Conservation (phyloP, 208 protist species). For the Crithidia sp. region DNA sequence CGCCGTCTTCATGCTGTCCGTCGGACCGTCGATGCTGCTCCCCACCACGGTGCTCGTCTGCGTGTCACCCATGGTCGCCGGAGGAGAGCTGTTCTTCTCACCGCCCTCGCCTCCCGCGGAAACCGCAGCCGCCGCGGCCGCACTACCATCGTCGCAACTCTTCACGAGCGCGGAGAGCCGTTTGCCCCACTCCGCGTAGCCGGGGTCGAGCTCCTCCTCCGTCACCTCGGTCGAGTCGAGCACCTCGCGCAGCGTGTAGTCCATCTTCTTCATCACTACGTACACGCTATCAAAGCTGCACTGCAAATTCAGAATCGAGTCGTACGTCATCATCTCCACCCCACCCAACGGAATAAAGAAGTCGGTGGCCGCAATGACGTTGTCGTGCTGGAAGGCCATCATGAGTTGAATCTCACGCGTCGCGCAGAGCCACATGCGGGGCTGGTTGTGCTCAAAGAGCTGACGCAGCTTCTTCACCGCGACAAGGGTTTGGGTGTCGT, state of each 20-base stretch:
- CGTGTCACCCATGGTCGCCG: background rate
- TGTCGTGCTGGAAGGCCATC: constrained; percentile 82
- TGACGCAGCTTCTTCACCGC: constrained; percentile 81
- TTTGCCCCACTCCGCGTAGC: constrained; percentile 15
- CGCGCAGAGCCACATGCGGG: constrained; percentile 88
- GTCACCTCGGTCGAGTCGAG: constrained; percentile 64
- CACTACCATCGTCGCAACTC: background rate
- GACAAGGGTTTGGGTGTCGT: constrained; percentile 66
- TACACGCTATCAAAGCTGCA: constrained; percentile 84
- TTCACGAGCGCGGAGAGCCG: constrained; percentile 7
- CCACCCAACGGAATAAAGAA: constrained; percentile 88
- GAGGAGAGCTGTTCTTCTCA: background rate
- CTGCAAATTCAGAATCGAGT: constrained; percentile 59
- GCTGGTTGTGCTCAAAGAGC: constrained; percentile 79
- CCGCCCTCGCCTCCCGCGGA: background rate
- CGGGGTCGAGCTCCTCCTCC: constrained; percentile 24
- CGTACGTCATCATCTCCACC: constrained; percentile 70
- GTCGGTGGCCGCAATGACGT: constrained; percentile 79
- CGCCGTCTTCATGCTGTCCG: background rate
- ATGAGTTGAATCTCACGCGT: constrained; percentile 87
- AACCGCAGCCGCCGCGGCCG: background rate
- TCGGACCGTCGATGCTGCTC: background rate
- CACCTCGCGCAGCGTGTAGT: constrained; percentile 87
- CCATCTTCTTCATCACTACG: constrained; percentile 90
- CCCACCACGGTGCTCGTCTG: background rate